Base-by-base conservation (phyloP, 768 basidiomycete species). In the Nidularia pulvinata region DNA sequence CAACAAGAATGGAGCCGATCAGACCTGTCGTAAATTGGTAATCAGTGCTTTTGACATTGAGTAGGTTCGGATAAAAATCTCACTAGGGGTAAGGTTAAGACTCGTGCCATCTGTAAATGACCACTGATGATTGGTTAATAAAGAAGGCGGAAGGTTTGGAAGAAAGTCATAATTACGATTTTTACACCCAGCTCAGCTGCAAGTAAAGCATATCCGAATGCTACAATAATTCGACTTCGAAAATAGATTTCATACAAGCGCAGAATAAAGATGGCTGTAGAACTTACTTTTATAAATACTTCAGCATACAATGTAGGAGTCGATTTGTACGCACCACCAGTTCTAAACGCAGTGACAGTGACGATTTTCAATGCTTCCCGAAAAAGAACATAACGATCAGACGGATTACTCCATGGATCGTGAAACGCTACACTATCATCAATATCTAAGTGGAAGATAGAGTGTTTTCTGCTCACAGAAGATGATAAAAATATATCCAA, bases 1-100 rank as follows among this genome's bases (percentile, higher is more conserved):
- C 72, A n/a, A 66, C 62, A 16, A 74, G 61, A 48, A 74, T 74
- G 50, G 71, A 74, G 1, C 70, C 72, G 13, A 69, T 59, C 22
- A 73, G 55, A 7, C 65, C 72, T 73, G 48, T n/a, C 3, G 33
- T 22, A 30, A 32, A 19, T 42, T n/a, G 32, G 16, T 36, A 44
- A 48, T 32, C 32, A 44, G 47, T 37, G 14, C 13, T 4, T 25
- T 35, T 25, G 30, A 22, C 10, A 19, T 11, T 44, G 1, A 4
- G 14, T 39, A n/a, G 19, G 1, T 33, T 30, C 45, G 2, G 22
- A 4, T 7, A 30, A 9, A n/a, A 33, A 36, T 44, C 59, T 32
- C 39, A 71, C 72, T 68, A 42, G 59, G 52, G 10, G 72, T 70
- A 11, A 73, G 57, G 6, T 55, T 48, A 10, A 73, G 53, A 33